Base-by-base conservation (phyloP, 2,329 filamentous ascomycete species). In the Ambrosiella cleistominuta region DNA sequence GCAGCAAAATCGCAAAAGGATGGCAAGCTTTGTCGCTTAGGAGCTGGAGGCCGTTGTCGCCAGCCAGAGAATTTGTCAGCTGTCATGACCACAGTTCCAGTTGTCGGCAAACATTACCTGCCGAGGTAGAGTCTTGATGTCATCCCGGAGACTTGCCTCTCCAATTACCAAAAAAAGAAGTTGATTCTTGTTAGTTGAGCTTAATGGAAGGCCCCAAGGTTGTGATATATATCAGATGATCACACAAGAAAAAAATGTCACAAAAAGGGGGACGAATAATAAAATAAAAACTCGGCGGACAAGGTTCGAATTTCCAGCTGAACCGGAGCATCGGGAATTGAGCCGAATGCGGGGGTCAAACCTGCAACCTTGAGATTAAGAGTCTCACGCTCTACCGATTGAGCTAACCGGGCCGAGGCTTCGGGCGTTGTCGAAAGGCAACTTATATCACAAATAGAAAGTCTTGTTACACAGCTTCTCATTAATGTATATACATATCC, bases 341-440 rank as follows among this genome's bases (percentile, higher is more conserved):
- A 62, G 60, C 63, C 63, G 62, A 62, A 59, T 62, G 67, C 66
- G 67, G 68, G 68, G 68, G 67, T 69, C 68, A 67, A 70, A 70
- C 68, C 68, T 68, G 67, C 68, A 70, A 67, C 69, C 68, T 70
- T 70, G 67, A 70, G 68, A 70, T 70, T 78, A 78, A 78, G 80
- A 83, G 80, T 82, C 80, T 81, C 75, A 82, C 80, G 80, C 80
- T 83, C 80, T 83, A 82, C 77, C 76, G 76, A 81, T 80, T 81
- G 78, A 81, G 78, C 78, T 81, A 81, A 74, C 75, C 74, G 71
- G 75, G 75, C 75, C 13, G 51, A 47, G 44, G 44, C 8, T 47
- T 13, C 2, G n/a, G 44, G n/a, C 19, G 7, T 47, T 17, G 7
- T 2, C 2, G 19, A 17, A 17, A 1, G 12, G 6, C 4, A 47